Percentiles rank a stretch among this genome's conserved stretches.
These are phyloP conservation scores for Lichtheimia ramosa DNA, from an alignment of 371 early-diverging fungal genomes.

Conservation along the genomic window DNA sequence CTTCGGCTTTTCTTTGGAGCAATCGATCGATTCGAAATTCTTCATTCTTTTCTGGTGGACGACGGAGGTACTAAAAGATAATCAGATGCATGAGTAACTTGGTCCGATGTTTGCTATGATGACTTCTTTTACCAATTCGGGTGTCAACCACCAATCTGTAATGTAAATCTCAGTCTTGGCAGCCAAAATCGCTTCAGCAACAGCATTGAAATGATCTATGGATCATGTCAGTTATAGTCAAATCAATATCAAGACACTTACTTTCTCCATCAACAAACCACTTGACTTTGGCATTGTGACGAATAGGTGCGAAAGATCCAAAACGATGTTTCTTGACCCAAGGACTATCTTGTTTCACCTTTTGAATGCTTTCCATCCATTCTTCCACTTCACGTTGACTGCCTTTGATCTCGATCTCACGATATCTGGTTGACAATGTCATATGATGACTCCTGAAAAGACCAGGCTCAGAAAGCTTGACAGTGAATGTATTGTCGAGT, in stretches of 20 bases:
- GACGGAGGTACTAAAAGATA: slow-evolving; percentile 65
- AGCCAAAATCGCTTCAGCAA: slow-evolving; percentile 76
- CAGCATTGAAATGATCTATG: slow-evolving; percentile 77
- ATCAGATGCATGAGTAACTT: neutral
- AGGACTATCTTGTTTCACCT: slow-evolving; percentile 62
- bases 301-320: slow-evolving; percentile 80
- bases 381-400: slow-evolving; percentile 63
- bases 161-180: slow-evolving; percentile 85
- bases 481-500: slow-evolving; percentile 61
- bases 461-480: slow-evolving; percentile 23
- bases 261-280: slow-evolving; percentile 85
- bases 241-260: slow-evolving; percentile 14
- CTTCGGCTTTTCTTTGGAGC: slow-evolving; percentile 78
- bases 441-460: slow-evolving; percentile 39
- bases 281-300: slow-evolving; percentile 64
- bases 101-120: neutral
- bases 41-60: slow-evolving; percentile 74
- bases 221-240: neutral
- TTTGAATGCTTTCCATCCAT: slow-evolving; percentile 62
- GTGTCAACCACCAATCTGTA: slow-evolving; percentile 91
- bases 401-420: slow-evolving; percentile 69
- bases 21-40: slow-evolving; percentile 83
- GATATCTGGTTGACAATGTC: slow-evolving; percentile 52
- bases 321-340: slow-evolving; percentile 74
- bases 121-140: slow-evolving; percentile 62